phyloP scores from a whole-genome alignment of 306 rosid species.

The Vicia faba region DNA sequence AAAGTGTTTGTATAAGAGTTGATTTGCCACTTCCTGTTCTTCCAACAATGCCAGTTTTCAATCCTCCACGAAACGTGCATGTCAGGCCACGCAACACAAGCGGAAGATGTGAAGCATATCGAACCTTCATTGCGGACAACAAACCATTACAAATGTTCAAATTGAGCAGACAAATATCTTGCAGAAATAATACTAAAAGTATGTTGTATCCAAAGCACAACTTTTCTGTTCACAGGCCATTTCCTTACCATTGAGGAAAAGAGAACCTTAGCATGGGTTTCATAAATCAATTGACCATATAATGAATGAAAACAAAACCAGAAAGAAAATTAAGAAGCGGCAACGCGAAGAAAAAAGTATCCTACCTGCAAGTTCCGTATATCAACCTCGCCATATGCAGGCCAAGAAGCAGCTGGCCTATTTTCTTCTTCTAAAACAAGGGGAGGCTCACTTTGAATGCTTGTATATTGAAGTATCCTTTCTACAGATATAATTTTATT shows the following conservation, averaged over 20 bases:
- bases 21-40: constrained; percentile 92
- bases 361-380: constrained; percentile 71
- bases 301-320: constrained; percentile 1
- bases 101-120: constrained; percentile 88
- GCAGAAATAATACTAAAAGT: constrained; percentile 6
- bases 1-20: constrained; percentile 78
- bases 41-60: constrained; percentile 87
- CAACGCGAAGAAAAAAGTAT: not conserved
- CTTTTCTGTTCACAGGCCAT: constrained; percentile 3
- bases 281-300: not conserved
- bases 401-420: constrained; percentile 67
- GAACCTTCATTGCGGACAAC: constrained; percentile 53
- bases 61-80: constrained; percentile 70
- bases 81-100: constrained; percentile 80
- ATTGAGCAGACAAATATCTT: not conserved
- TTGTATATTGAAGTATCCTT: constrained; percentile 72
- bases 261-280: not conserved
- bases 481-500: constrained; percentile 85
- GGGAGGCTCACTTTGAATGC: constrained; percentile 72
- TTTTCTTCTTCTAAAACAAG: constrained; percentile 60
- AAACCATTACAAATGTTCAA: constrained; percentile 10
- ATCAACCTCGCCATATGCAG: constrained; percentile 65
- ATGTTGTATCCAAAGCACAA: not conserved
- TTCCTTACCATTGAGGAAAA: constrained; percentile 19
- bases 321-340: not conserved